Base-by-base conservation (phyloP, 2,329 filamentous ascomycete species). In the Pezizomycotina sp. region DNA sequence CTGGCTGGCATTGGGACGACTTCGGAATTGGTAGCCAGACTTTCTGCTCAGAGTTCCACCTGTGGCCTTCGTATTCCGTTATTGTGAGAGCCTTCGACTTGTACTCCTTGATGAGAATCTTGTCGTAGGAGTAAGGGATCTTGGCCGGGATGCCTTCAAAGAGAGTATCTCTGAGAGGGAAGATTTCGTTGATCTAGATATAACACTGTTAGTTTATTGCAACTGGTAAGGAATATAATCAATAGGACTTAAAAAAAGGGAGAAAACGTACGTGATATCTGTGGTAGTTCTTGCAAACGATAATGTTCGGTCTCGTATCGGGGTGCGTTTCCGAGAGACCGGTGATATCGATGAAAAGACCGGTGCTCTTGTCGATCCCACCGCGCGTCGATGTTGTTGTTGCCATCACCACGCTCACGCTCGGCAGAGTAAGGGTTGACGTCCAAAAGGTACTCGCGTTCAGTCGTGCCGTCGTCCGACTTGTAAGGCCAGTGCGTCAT, bases 261-360 rank as follows among this genome's bases (percentile, higher is more conserved):
- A 12, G 6, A 15, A 31, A 27, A 10, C 36, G 27, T 36, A 48
- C 43, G 16, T 44, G 58, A 56, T 89, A 89, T 28, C 64, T 61
- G 57, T 91, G 81, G 50, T 67, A 66, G 53, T 89, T 84, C 61
- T 86, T 86, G 60, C 79, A 86, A 51, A 69, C 72, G 70, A 76
- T 79, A 19, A 77, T 55, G 5, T 77, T 76, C 0, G 78, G 77
- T 13, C 60, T 50, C 2, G 55, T 56, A 10, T 61, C 60, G 0
- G 68, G 65, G 20, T 80, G 64, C 13, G 74, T 68, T 59, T 82
- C 75, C 32, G 69, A 69, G 22, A 89, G 59, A 8, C 70, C 79
- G 1, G 81, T 89, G 51, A 91, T 82, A 55, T 89, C 80, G 55
- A 89, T 73, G 56, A 78, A 91, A 51, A 86, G 65, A 30, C 80